Conservation (phyloP, 306 rosid genomes). For the Psophocarpus tetragonolobus region DNA sequence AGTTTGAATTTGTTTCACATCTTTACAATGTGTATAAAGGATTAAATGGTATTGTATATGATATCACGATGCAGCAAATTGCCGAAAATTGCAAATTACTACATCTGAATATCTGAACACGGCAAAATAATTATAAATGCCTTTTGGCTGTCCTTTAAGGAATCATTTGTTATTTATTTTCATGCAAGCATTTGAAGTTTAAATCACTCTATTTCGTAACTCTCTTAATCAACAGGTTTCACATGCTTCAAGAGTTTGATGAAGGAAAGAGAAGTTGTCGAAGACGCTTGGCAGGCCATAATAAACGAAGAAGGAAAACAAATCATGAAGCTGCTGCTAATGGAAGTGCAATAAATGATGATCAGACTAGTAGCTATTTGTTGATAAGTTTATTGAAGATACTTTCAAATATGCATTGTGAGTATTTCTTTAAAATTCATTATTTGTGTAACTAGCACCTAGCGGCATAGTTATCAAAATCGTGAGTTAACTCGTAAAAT, state of each 20-base stretch:
- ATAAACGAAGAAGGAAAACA: slow-evolving; percentile 60
- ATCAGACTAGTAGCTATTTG: slow-evolving; percentile 56
- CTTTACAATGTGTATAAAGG: not conserved
- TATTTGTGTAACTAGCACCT: not conserved
- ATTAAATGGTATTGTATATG: slow-evolving; percentile 2
- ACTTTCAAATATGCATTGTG: slow-evolving; percentile 57
- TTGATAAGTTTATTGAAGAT: slow-evolving; percentile 58
- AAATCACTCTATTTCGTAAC: slow-evolving; percentile 8
- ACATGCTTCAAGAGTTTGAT: slow-evolving; percentile 62
- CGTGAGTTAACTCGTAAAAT: too few species aligned
- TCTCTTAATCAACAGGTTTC: slow-evolving; percentile 49
- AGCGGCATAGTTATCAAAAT: too few species aligned
- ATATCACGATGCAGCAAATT: not conserved
- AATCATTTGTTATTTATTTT: not conserved
- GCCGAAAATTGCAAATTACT: not conserved
- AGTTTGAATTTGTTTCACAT: not conserved
- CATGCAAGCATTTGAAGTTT: not conserved
- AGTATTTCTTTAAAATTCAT: slow-evolving; percentile 31
- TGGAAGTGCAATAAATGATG: slow-evolving; percentile 50
- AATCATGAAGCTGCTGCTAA: slow-evolving; percentile 50
- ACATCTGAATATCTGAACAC: not conserved
- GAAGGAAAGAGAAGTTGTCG: slow-evolving; percentile 73
- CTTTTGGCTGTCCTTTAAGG: not conserved
- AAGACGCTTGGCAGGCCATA: slow-evolving; percentile 67
- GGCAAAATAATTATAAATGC: not conserved